Base-by-base conservation (phyloP, 768 basidiomycete species). In the Pleurotus citrinopileatus region DNA sequence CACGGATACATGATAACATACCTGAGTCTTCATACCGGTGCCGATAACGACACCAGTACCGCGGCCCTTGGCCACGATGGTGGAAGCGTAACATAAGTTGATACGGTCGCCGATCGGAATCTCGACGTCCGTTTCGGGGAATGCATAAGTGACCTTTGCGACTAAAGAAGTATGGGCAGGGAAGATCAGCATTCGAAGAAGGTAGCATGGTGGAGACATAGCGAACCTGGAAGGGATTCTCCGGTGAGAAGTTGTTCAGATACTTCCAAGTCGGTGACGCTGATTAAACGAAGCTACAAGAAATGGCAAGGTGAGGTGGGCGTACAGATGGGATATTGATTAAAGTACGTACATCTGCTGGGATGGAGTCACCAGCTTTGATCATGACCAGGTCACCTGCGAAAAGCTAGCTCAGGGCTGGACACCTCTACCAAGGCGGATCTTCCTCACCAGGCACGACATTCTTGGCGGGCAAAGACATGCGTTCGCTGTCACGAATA, bases 11-110 rank as follows among this genome's bases (percentile, higher is more conserved):
- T n/a, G 25, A 42, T 23, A 66, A 43, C 69, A 66, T 42, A 80
- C 75, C 62, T 81, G 77, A 2, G 81, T 79, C 42, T 69, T 62
- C 80, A 82, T 81, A 8, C 73, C 79, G n/a, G 78, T 81, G 17
- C 63, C 68, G 44, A 75, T 68, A 42, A 76, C 72, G 34, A 83
- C 67, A 26, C 76, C 77, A 12, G 71, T 70, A 3, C 73, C 79
- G 28, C 80, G 74, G 42, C 80, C 81, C 63, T 81, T 80, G 6
- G 69, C 72, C 9, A 72, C 68, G n/a, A 70, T 54, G 3, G 63
- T 79, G 37, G 72, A 80, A 34, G 73, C 76, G 60, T 71, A 74
- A 22, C 70, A 73, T 37, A 78, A 61, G 52, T 78, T 77, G 37
- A 70, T 57, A 20, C 75, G 71, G 52, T 78, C 76, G 7, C 73